Evolutionary conservation across 768 basidiomycete species (phyloP).

Genomic region (Leccinum arenicola): DNA sequence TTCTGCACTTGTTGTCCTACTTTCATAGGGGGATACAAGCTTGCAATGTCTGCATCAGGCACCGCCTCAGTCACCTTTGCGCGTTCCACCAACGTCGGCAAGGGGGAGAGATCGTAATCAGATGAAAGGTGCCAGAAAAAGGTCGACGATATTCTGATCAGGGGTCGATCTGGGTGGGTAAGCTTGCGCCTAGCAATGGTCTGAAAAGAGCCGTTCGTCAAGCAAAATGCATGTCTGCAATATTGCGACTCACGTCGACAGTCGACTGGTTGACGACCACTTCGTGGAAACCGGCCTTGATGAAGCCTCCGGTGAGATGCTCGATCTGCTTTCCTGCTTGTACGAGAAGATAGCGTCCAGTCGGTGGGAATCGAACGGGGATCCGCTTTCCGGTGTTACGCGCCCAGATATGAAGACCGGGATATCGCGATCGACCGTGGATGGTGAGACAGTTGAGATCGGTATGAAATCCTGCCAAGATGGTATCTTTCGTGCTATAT

Average conservation of each 20-base stretch:
- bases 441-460: conserved; percentile 95
- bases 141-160: conserved; percentile 93
- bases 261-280: conserved; percentile 88
- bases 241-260: conserved; percentile 47
- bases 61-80: conserved; percentile 46
- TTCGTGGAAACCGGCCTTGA: conserved; percentile 94
- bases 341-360: conserved; percentile 79
- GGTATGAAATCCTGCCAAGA: conserved; percentile 91
- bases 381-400: conserved; percentile 91
- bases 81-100: conserved; percentile 49
- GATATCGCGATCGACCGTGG: conserved; percentile 81
- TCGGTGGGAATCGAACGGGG: conserved; percentile 79
- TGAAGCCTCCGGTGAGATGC: conserved; percentile 76
- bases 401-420: conserved; percentile 92
- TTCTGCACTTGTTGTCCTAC: conserved; percentile 88
- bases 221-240: not conserved
- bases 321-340: conserved; percentile 97
- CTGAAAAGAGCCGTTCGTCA: conserved; percentile 33
- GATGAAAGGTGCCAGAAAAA: conserved; percentile 96
- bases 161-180: conserved; percentile 69
- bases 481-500: conserved; percentile 75
- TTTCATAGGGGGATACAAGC: conserved; percentile 68
- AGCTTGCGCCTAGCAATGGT: conserved; percentile 58
- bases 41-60: conserved; percentile 22
- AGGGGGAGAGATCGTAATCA: conserved; percentile 71